phyloP scores from a whole-genome alignment of 495 filamentous ascomycete genomes.

The Melanomma pulvis-pyrius region DNA sequence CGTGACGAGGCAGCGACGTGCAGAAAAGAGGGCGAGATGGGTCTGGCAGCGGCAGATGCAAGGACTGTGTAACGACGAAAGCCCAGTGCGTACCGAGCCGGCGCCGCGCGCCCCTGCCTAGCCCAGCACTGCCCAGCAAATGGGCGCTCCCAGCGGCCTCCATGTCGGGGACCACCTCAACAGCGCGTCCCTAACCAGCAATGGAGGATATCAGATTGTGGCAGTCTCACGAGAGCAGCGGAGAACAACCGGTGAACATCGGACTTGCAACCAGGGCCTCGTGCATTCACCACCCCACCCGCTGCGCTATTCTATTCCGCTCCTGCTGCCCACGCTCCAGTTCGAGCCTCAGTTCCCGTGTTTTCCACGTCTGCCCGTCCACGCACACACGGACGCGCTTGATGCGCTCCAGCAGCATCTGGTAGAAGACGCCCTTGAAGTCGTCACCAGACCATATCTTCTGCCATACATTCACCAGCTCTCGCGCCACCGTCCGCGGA shows the following conservation, averaged over 20 bases:
- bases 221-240: neutral
- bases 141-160: neutral
- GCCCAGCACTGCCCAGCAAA: neutral
- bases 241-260: neutral
- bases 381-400: constrained; percentile 32
- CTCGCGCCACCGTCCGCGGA: constrained; percentile 26
- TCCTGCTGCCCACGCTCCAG: constrained; percentile 35
- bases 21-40: neutral
- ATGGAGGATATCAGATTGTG: neutral
- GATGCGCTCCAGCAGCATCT: constrained; percentile 31
- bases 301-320: constrained; percentile 24
- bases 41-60: neutral
- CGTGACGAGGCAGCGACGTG: neutral
- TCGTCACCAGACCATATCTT: constrained; percentile 26
- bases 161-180: neutral
- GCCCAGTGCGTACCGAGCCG: constrained; percentile 4
- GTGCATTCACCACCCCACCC: constrained; percentile 16
- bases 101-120: neutral
- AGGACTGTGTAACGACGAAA: neutral
- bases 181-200: neutral
- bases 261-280: neutral
- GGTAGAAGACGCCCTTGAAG: constrained; percentile 17
- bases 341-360: constrained; percentile 28
- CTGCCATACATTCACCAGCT: constrained; percentile 34
- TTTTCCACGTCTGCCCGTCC: constrained; percentile 24